Evolutionary conservation across 1,284 basidiomycete species (phyloP).

Genomic region (Malassezia pachydermatis): DNA sequence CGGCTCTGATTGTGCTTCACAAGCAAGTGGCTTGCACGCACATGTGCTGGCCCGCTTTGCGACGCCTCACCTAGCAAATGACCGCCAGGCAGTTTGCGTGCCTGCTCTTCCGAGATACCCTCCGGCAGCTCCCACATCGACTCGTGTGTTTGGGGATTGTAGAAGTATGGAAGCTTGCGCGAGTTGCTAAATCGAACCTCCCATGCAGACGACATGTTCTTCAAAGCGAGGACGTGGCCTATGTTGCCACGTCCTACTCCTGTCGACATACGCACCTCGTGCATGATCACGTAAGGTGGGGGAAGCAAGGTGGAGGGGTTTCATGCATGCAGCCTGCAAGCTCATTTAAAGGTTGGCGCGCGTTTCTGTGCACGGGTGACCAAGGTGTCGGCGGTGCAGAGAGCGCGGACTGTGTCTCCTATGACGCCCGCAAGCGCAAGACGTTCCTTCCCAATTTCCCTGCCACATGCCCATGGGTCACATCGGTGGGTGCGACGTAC

Average conservation of each 20-base stretch:
- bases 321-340: too few species aligned
- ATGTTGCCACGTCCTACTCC: too few species aligned
- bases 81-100: slow-evolving; percentile 37
- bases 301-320: too few species aligned
- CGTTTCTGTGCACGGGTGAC: slow-evolving; percentile 62
- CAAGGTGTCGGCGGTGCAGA: slow-evolving; percentile 54
- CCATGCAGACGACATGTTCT: slow-evolving; percentile 22
- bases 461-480: slow-evolving; percentile 57
- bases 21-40: slow-evolving; percentile 85
- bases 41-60: slow-evolving; percentile 53
- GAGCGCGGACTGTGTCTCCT: slow-evolving; percentile 55
- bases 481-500: slow-evolving; percentile 57
- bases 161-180: slow-evolving; percentile 75
- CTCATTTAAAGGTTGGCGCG: too few species aligned
- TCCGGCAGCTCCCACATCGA: slow-evolving; percentile 76
- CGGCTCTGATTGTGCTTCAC: slow-evolving; percentile 83
- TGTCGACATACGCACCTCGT: too few species aligned
- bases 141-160: slow-evolving; percentile 60
- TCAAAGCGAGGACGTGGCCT: too few species aligned
- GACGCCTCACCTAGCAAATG: slow-evolving; percentile 24
- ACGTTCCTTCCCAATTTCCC: slow-evolving; percentile 65
- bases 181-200: slow-evolving; percentile 60
- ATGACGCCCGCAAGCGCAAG: slow-evolving; percentile 52
- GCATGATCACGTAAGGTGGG: too few species aligned
- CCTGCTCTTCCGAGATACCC: slow-evolving; percentile 53